These are phyloP conservation scores for Nyssa sinensis DNA, from an alignment of 148 eudicot genomes.

Conservation along the genomic window DNA sequence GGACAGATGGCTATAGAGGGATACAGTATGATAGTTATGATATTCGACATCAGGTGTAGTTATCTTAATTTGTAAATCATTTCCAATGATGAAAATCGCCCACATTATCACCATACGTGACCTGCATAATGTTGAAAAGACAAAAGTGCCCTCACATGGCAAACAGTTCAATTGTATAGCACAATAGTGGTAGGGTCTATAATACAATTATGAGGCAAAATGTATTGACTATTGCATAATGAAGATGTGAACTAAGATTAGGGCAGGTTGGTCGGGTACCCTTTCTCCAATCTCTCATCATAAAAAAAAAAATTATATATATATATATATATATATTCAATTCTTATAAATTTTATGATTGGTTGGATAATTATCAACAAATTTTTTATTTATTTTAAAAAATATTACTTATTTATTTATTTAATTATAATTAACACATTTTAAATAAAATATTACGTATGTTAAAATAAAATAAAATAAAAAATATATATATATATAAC, in stretches of 20 bases:
- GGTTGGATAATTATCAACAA: too few relatives aligned
- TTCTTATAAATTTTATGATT: too few relatives aligned
- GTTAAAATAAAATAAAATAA: too few relatives aligned
- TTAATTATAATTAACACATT: too few relatives aligned
- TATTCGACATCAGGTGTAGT: not conserved
- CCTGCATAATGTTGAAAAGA: not conserved
- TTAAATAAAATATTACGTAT: too few relatives aligned
- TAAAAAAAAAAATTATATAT: too few relatives aligned
- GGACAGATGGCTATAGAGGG: not conserved
- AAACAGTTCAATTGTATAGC: not conserved
- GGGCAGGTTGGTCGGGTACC: too few relatives aligned
- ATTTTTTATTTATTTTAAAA: too few relatives aligned
- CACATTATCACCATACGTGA: not conserved
- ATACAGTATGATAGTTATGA: not conserved
- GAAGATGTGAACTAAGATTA: not conserved
- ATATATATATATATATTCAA: too few relatives aligned
- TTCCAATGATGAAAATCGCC: constrained; percentile 3
- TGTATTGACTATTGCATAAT: not conserved
- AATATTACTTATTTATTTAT: too few relatives aligned
- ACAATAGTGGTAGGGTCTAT: not conserved
- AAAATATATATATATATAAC: too few relatives aligned
- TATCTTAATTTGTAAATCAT: not conserved
- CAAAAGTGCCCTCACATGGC: not conserved
- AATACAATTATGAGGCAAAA: not conserved
- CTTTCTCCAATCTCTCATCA: too few relatives aligned